Evolutionary conservation across 768 basidiomycete genomes (phyloP), one percentile per base, ranked within the genome.

Genomic region (Cyclocybe cylindracea): DNA sequence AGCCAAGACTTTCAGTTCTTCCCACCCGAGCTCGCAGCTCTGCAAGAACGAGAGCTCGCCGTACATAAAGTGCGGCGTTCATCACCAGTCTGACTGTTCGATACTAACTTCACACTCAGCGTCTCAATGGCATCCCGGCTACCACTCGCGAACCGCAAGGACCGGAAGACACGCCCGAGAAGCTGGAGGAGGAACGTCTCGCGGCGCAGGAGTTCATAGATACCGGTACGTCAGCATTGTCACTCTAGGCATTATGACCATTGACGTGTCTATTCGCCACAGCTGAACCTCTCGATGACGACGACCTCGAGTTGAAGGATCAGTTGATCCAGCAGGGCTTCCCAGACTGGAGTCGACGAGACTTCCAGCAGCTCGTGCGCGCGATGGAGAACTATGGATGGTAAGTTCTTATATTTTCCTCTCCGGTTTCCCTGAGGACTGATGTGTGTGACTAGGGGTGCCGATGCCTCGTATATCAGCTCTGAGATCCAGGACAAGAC

Each of bases 1-100:
- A 94, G 91, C 57, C 89, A 94, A 70, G 96, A 97, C 67, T 96
- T 94, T 79, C 96, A 99, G 64, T 98, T 99, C 78, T 98, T 91
- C 74, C 89, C 94, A 6, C 82, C 85, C 0, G 78, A 86, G 46
- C 70, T 98, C 9, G 78, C 84, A 4, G 85, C 84, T 60, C 73
- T 98, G 24, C 94, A 98, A 64, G 92, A 96, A 60, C 81, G 86
- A 49, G 96, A 98, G 68, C 73, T 89, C 14, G 87, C 87, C 0
- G 90, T 86, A 9, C 86, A 86, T 67, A 89, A 89, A 75, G 90
- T 86, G 51, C 39, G 65, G 56, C 32, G 18, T n/a, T 18, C 39
- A 40, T 31, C 10, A 11, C 44, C 36, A 13, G 19, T 50, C 39
- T 10, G 13, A 37, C 18, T 29, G 16, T 58, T 7, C 39, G 9